These are phyloP conservation scores for Volvariella surrecta DNA, from an alignment of 1,284 basidiomycete species.

Conservation along the genomic window DNA sequence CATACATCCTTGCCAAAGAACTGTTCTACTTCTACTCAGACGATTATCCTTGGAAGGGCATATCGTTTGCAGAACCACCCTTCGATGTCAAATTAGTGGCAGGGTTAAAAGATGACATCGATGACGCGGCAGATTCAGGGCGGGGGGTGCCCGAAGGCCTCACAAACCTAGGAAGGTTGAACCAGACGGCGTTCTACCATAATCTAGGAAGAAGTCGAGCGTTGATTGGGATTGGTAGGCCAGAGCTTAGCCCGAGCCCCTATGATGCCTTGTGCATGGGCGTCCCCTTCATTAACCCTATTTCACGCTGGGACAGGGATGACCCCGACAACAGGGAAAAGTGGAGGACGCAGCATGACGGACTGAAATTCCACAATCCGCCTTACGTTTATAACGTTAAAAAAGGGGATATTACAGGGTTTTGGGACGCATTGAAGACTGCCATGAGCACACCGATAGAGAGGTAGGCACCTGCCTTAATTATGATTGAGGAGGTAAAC, in stretches of 20 bases:
- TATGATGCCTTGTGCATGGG: conserved; percentile 32
- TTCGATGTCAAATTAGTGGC: conserved; percentile 8
- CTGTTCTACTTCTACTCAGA: conserved; percentile 17
- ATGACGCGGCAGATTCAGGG: background rate
- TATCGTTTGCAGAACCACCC: conserved; percentile 8
- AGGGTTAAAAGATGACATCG: conserved; percentile 6
- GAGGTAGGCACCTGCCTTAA: background rate
- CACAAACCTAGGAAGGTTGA: conserved; percentile 11
- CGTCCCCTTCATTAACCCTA: conserved; percentile 31
- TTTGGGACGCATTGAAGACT: conserved; percentile 6
- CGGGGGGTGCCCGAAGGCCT: conserved; percentile 8
- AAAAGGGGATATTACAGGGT: conserved; percentile 12
- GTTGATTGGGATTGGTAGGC: conserved; percentile 13
- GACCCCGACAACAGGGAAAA: conserved; percentile 19
- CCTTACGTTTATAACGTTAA: conserved; percentile 31
- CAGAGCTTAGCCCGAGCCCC: conserved; percentile 17
- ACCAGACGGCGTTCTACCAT: conserved; percentile 9
- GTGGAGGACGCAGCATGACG: conserved; percentile 27
- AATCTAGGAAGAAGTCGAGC: conserved; percentile 9
- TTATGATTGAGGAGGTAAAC: background rate
- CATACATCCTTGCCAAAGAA: conserved; percentile 24
- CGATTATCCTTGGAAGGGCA: conserved; percentile 10
- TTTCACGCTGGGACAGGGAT: conserved; percentile 18
- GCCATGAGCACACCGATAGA: background rate
- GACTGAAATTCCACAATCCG: conserved; percentile 17